Evolutionary conservation across 2,329 filamentous ascomycete genomes (phyloP).

Genomic region (Fonsecaea pedrosoi): DNA sequence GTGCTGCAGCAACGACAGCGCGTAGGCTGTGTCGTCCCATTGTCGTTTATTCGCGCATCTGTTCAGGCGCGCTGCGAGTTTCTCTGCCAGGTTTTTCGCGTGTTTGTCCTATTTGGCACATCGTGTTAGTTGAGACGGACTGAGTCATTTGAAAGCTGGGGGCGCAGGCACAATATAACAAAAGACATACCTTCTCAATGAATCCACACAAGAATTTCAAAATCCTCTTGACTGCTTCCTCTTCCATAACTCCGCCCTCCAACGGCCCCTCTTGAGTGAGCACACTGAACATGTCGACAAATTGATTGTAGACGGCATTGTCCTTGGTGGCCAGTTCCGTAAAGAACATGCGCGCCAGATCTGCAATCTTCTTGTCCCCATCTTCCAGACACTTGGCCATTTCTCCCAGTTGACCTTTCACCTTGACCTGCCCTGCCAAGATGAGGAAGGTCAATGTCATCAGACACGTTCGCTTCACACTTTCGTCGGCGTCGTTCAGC

Average conservation of each 20-base stretch:
- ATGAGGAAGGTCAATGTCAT: constrained; percentile 99
- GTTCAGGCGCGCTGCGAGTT: constrained; percentile 82
- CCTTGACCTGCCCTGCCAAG: constrained; percentile 95
- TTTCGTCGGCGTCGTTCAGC: constrained; percentile 83
- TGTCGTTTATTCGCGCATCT: constrained; percentile 92
- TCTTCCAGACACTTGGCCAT: constrained; percentile 99
- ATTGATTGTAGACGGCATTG: constrained; percentile 98
- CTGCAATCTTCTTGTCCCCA: constrained; percentile 89
- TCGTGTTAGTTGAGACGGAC: background rate
- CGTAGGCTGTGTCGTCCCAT: constrained; percentile 97
- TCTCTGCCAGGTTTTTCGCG: constrained; percentile 89
- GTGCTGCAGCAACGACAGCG: constrained; percentile 84
- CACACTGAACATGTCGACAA: constrained; percentile 97
- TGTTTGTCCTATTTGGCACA: constrained; percentile 78
- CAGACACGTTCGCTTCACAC: constrained; percentile 94
- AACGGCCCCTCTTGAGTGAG: constrained; percentile 81
- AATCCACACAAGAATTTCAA: constrained; percentile 93
- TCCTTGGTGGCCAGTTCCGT: constrained; percentile 97
- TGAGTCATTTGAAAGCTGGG: too few relatives aligned
- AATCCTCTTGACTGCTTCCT: constrained; percentile 84
- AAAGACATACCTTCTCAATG: constrained; percentile 82
- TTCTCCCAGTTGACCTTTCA: constrained; percentile 96
- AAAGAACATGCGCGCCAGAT: constrained; percentile 97
- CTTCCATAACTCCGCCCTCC: constrained; percentile 57
- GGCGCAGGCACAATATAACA: background rate